Evolutionary conservation across 148 eudicot genomes (phyloP), one percentile per base, ranked within the genome.

Genomic region (Camellia granthamiana): DNA sequence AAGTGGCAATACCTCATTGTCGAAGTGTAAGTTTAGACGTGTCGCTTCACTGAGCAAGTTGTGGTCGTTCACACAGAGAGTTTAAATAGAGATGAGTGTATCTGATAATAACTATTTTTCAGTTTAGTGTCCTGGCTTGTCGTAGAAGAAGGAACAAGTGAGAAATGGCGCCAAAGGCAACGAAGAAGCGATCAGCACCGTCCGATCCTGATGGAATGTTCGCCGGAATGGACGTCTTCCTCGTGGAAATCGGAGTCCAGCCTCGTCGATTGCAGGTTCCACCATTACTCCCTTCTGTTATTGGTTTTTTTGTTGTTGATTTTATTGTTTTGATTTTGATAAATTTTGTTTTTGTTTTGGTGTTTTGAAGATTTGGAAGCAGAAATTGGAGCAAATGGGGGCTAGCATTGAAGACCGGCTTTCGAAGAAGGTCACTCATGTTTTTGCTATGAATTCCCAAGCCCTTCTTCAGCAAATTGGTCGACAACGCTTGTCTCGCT

Each of bases 351-450:
- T 44, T 72, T 41, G 70, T 7, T 41, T 38, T 66, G 68, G 54
- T 68, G 14, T 41, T 65, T 59, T 79, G 58, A 69, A 95, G 99
- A 92, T 95, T 69, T 93, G 99, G 97, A 92, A 92, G 91, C 92
- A 88, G 78, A 93, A 82, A 76, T 77, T 95, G 81, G 90, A 81
- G 84, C 97, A 95, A 87, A 86, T 91, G 97, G 99, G 99, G 69
- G 97, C 93, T 62, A 81, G 66, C 58, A 73, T 95, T 30, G 97
- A 92, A 86, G 92, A 85, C 19, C 44, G 54, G 61, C 72, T 92
- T 13, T 84, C 97, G 4, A 88, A 84, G 72, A 90, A 84, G 69
- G 89, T 90, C 66, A 93, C 94, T 63, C 99, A 95, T 83, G 81
- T 95, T 51, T 89, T 95, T 77, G 95, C 91, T 59, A 83, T 79